phyloP scores from a whole-genome alignment of 495 filamentous ascomycete genomes.

The Aspergillus asperescens region DNA sequence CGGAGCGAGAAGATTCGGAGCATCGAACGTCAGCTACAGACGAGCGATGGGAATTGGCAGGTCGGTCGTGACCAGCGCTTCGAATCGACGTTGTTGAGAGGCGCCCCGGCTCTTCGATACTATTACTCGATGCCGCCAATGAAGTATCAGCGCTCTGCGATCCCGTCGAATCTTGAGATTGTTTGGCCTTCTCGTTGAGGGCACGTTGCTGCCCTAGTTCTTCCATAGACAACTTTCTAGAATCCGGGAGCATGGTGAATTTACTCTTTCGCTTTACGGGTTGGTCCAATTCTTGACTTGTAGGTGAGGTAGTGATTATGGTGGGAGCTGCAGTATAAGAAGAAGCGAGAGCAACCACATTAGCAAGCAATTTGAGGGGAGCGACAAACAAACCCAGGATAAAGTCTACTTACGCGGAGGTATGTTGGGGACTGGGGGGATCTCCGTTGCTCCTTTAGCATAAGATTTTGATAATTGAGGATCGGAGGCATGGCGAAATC shows the following conservation, averaged over 20 bases:
- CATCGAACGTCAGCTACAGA: constrained; percentile 67
- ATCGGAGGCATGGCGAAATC: constrained; percentile 89
- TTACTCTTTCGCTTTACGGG: constrained; percentile 48
- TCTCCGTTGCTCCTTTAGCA: constrained; percentile 55
- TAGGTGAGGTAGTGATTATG: constrained; percentile 92
- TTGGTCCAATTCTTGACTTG: constrained; percentile 53
- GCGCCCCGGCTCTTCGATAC: constrained; percentile 64
- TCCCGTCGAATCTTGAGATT: constrained; percentile 29
- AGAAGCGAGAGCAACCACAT: too few relatives aligned
- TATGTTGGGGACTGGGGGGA: constrained; percentile 72
- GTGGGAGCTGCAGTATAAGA: constrained; percentile 57
- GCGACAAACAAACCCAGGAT: background rate
- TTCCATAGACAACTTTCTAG: constrained; percentile 34
- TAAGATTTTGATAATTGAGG: constrained; percentile 82
- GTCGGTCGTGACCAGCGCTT: constrained; percentile 53
- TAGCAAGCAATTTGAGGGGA: background rate
- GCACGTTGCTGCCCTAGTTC: constrained; percentile 18
- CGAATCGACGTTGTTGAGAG: constrained; percentile 47
- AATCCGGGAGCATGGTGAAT: constrained; percentile 28
- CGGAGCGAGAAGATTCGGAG: constrained; percentile 90
- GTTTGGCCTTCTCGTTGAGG: constrained; percentile 17
- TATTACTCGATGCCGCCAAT: constrained; percentile 46
- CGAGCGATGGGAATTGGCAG: constrained; percentile 59
- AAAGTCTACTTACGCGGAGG: constrained; percentile 56
- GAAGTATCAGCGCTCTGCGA: constrained; percentile 36